These are phyloP conservation scores for Septoria petroselini DNA, from an alignment of 2,329 filamentous ascomycete genomes.

Conservation along the genomic window DNA sequence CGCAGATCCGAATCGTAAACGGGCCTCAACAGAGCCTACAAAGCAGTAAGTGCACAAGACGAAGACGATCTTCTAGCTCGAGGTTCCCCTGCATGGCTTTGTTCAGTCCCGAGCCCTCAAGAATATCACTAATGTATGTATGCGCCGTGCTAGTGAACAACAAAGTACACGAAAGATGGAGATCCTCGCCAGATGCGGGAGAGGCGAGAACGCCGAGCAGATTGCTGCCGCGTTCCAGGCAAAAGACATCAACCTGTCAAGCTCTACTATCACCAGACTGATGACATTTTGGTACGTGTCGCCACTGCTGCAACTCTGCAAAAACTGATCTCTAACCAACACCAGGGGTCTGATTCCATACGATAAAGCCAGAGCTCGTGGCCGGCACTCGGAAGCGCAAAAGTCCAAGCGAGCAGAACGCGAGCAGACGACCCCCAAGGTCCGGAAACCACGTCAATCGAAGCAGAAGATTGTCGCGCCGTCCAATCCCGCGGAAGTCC, in stretches of 20 bases:
- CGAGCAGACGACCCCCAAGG: slow-evolving; percentile 10
- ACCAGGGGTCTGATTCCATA: slow-evolving; percentile 25
- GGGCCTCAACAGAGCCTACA: neutral
- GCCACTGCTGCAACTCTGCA: neutral
- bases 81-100: too few relatives aligned
- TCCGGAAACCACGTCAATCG: slow-evolving; percentile 8
- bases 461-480: slow-evolving; percentile 19
- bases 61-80: neutral
- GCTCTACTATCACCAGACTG: slow-evolving; percentile 27
- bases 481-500: slow-evolving; percentile 16
- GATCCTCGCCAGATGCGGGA: slow-evolving; percentile 24
- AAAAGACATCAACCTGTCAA: slow-evolving; percentile 25
- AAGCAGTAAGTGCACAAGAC: slow-evolving; percentile 7
- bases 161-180: slow-evolving; percentile 24
- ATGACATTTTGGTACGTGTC: slow-evolving; percentile 25
- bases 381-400: slow-evolving; percentile 20
- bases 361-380: slow-evolving; percentile 27
- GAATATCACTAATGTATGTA: too few relatives aligned
- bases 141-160: slow-evolving; percentile 2
- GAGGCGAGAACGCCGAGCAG: slow-evolving; percentile 30
- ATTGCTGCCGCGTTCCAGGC: slow-evolving; percentile 27
- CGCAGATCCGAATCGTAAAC: slow-evolving; percentile 5
- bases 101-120: too few relatives aligned
- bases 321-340: neutral
- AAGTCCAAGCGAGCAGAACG: slow-evolving; percentile 16